phyloP scores from a whole-genome alignment of 148 eudicot species.

The Pharnaceum exiguum region DNA sequence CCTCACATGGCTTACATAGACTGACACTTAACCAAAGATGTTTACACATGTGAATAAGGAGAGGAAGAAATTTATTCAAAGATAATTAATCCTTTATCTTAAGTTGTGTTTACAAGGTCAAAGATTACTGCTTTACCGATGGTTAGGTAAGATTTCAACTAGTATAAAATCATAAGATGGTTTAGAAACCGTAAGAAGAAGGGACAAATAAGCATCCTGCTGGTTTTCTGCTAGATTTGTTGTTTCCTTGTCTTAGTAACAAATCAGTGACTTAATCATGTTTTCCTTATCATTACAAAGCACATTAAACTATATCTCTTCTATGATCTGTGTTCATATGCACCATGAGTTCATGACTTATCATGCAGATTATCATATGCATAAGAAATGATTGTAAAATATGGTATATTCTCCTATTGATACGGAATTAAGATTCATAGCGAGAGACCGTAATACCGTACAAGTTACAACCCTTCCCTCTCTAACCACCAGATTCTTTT shows the following conservation, averaged over 20 bases:
- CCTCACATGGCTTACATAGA: slow-evolving; percentile 31
- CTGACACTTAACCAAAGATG: slow-evolving; percentile 15
- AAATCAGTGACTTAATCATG: slow-evolving; percentile 15
- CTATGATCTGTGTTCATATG: neutral
- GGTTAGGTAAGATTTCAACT: slow-evolving; percentile 19
- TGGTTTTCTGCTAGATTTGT: slow-evolving; percentile 20
- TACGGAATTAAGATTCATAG: too few relatives aligned
- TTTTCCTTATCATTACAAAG: slow-evolving; percentile 2
- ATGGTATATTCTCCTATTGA: too few relatives aligned
- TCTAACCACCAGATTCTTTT: too few relatives aligned
- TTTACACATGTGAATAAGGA: slow-evolving; percentile 15
- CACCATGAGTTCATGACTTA: too few relatives aligned
- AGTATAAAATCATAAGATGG: slow-evolving; percentile 9
- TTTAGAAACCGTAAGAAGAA: neutral
- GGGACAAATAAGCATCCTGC: slow-evolving; percentile 27
- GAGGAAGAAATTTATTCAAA: neutral
- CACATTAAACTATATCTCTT: neutral
- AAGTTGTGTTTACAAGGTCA: slow-evolving; percentile 8
- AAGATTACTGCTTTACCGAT: slow-evolving; percentile 3
- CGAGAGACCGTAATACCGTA: too few relatives aligned
- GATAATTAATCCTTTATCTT: neutral
- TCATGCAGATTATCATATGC: too few relatives aligned
- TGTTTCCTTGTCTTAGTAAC: slow-evolving; percentile 30
- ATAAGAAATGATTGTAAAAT: too few relatives aligned
- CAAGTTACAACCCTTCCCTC: too few relatives aligned